phyloP scores from a whole-genome alignment of 1,284 basidiomycete genomes.

The Naganishia albida region DNA sequence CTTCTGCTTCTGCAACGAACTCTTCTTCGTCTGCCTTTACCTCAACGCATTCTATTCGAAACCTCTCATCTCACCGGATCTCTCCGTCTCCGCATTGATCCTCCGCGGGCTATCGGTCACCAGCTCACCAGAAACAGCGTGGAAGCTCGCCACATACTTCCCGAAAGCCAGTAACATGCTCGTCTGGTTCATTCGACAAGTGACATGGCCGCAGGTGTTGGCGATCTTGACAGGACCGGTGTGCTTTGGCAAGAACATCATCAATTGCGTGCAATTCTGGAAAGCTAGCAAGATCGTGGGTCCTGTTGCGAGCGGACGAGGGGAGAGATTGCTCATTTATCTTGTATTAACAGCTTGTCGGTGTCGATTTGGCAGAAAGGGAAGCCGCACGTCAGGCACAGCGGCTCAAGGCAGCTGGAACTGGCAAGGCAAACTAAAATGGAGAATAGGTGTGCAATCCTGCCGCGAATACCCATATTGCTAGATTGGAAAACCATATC shows the following conservation, averaged over 20 bases:
- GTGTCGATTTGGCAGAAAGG: slow-evolving; percentile 82
- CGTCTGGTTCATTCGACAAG: slow-evolving; percentile 45
- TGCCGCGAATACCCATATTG: too few species aligned
- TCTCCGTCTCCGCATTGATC: slow-evolving; percentile 30
- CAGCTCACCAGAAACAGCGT: slow-evolving; percentile 39
- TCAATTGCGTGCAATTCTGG: slow-evolving; percentile 97
- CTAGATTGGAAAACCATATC: too few species aligned
- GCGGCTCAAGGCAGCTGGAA: slow-evolving; percentile 31
- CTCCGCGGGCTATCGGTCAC: slow-evolving; percentile 39
- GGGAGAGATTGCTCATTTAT: background rate
- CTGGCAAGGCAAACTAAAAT: slow-evolving; percentile 27
- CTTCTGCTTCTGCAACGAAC: slow-evolving; percentile 95
- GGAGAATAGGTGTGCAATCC: background rate
- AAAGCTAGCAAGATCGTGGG: slow-evolving; percentile 87
- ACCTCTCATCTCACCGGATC: slow-evolving; percentile 37
- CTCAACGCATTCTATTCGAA: slow-evolving; percentile 80
- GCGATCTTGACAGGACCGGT: slow-evolving; percentile 70
- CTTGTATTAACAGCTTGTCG: slow-evolving; percentile 62
- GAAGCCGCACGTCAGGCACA: slow-evolving; percentile 62
- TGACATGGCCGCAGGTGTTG: slow-evolving; percentile 81
- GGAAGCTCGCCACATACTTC: slow-evolving; percentile 38
- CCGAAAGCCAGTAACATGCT: slow-evolving; percentile 35
- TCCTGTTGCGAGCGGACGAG: slow-evolving; percentile 36
- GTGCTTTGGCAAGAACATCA: slow-evolving; percentile 82
- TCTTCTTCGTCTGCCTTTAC: slow-evolving; percentile 95